Evolutionary conservation across 192 early-diverging fungal species (phyloP), one percentile per base, ranked within the genome.

Genomic region (Endogone sp.): DNA sequence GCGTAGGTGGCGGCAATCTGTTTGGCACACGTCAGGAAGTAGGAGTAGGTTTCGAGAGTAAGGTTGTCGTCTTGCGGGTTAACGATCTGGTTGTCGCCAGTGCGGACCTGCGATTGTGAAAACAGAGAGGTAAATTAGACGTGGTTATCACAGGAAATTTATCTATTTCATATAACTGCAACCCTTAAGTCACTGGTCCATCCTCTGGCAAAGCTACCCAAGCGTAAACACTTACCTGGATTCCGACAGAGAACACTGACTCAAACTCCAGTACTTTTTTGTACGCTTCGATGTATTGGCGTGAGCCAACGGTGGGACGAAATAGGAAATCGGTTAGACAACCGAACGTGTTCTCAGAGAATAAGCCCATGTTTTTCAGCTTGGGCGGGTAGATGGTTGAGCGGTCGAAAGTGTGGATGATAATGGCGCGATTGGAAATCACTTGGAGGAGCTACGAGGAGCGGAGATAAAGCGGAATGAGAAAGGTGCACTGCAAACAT

Each of bases 271-370:
- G 71, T 3, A 79, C 26, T 8, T 72, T 20, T 32, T 69, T 65
- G 29, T 79, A 82, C 27, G 72, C 67, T 57, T 75, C 71, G 37
- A 79, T 63, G 58, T 74, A 82, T 20, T 68, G 69, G 30, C 75
- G 58, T 24, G 74, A 59, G 3, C 62, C 67, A 55, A 79, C 66
- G 4, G 70, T 75, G 9, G 80, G 80, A 2, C 68, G 68, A 60
- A 82, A 82, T 23, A 82, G 56, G 44, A 69, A 82, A 57, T 82
- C 78, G 23, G 78, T 64, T 22, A 82, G 20, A 58, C 80, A 82
- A 11, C 77, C 77, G 67, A 82, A 74, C 6, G 80, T 37, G 24
- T 79, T 82, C 56, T 79, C 72, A 26, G 66, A 67, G 3, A 62
- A 72, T 21, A 82, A 44, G 8, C 80, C 80, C 61, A 82, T 76